Base-by-base conservation (phyloP, 768 basidiomycete genomes). In the Pulveroboletus sp. region DNA sequence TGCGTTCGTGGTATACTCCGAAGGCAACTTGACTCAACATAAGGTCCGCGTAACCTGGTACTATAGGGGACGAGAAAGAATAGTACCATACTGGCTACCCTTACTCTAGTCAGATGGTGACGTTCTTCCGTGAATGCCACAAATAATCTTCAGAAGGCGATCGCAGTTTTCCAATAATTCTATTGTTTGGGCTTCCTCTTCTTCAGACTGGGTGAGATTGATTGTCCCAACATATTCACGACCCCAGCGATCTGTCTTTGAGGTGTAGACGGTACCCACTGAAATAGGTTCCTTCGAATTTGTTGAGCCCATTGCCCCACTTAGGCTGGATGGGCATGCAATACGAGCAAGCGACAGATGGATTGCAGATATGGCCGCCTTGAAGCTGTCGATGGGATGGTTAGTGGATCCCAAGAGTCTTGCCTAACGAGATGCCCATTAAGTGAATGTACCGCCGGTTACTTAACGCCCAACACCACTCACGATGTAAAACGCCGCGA, bases 391-490 rank as follows among this genome's bases (percentile, higher is more conserved):
- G 41, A 89, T 85, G 13, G 81, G 71, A 57, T 89, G 87, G 58
- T 86, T 69, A 2, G 73, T 72, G 3, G 88, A 90, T 48, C 86
- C 87, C 30, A 83, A 61, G 21, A 77, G 62, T 15, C 90, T 86
- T 28, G 75, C 86, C 89, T 92, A 57, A 4, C 26, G 26, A 31
- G 15, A 35, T 21, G 39, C n/a, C 18, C 15, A 45, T 38, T 56
- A 40, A 61, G 28, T 14, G n/a, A 46, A 28, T 41, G 5, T 9
- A 33, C 28, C 11, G 15, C n/a, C 3, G 40, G 32, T 42, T 18
- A 33, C 18, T 46, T 48, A 17, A 38, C 26, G 32, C 59, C 15
- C 47, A 17, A 38, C 26, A 32, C 59, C 14, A 69, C 86, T 56
- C 60, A 88, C 87, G 1, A 89, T 13, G 58, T 85, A 88, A 62